Base-by-base conservation (phyloP, 73 alveolate genomes). In the Tetrahymena elliotti region DNA sequence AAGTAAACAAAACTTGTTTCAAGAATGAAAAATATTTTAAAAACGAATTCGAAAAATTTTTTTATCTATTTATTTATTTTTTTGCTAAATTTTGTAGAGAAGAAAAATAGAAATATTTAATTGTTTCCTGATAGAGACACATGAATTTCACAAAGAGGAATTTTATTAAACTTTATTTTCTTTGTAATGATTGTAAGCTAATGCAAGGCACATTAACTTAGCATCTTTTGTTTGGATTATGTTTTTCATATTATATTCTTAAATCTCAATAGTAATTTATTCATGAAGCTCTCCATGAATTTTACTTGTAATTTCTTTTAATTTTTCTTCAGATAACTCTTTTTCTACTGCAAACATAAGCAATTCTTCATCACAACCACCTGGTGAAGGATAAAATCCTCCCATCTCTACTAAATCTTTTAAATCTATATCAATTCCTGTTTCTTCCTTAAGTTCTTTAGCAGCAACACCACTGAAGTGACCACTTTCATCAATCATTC, bases 401-500 rank as follows among this genome's bases (percentile, higher is more conserved):
- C 82, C 93, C 34, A 94, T 41, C 27, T 94, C 68, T n/a, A 38
- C 36, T 93, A 94, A 84, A 41, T 94, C 96, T 37, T 94, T 88
- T 5, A 47, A 37, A 33, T 84, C 37, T 10, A 94, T 94, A 33
- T 39, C 53, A 18, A 94, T 94, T 27, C 95, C 96, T 0, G 93
- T 47, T 88, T 94, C 96, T 93, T 94, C 96, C 41, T 94, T 94
- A 15, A 94, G 83, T 36, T 94, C 96, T 33, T 94, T 94, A 6
- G 96, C 96, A 33, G 96, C 96, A 38, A 94, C 96, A 52, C 96
- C 96, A 31, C 93, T 94, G 41, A 94, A 94, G 84, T 94, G 84
- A 0, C 93, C 95, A 33, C 93, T 68, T 94, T 94, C 96, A 88
- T 94, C 96, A 39, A 94, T 41, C 96, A 94, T 94, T 3, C 96